phyloP scores from a whole-genome alignment of 148 eudicot genomes.

The Beta vulgaris region DNA sequence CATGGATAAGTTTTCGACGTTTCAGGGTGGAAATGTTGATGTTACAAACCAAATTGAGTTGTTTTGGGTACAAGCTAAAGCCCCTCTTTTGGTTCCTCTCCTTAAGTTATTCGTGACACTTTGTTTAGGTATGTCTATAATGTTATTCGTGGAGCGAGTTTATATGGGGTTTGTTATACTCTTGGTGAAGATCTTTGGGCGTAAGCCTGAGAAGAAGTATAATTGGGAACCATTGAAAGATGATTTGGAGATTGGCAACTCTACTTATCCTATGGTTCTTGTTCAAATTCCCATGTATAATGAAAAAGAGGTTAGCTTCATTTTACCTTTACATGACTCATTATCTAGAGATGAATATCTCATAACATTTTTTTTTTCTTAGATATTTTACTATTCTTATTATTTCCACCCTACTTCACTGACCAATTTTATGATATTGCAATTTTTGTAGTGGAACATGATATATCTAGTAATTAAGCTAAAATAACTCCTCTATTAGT shows the following conservation, averaged over 20 bases:
- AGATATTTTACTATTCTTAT: too few relatives aligned
- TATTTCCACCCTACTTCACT: too few relatives aligned
- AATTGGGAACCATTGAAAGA: slow-evolving; percentile 66
- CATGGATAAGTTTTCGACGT: slow-evolving; percentile 24
- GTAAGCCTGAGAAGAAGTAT: slow-evolving; percentile 52
- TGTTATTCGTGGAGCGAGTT: slow-evolving; percentile 62
- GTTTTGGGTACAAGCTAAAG: slow-evolving; percentile 48
- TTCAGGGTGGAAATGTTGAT: slow-evolving; percentile 17
- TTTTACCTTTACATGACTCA: too few relatives aligned
- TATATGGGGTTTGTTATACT: slow-evolving; percentile 58
- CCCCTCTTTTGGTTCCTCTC: slow-evolving; percentile 52
- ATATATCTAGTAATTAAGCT: too few relatives aligned
- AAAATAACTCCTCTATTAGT: too few relatives aligned
- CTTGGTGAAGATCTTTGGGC: slow-evolving; percentile 44
- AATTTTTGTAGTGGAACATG: too few relatives aligned
- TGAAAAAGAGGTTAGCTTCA: slow-evolving; percentile 64
- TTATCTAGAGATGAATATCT: too few relatives aligned
- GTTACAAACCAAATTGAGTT: slow-evolving; percentile 31
- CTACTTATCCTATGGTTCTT: slow-evolving; percentile 60
- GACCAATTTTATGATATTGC: too few relatives aligned
- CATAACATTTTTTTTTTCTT: too few relatives aligned
- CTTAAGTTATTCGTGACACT: slow-evolving; percentile 38
- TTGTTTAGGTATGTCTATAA: slow-evolving; percentile 56
- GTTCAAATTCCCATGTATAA: slow-evolving; percentile 81
- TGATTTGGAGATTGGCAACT: slow-evolving; percentile 61